Evolutionary conservation across 2,329 filamentous ascomycete species (phyloP).

Genomic region (Bisporella sp.): DNA sequence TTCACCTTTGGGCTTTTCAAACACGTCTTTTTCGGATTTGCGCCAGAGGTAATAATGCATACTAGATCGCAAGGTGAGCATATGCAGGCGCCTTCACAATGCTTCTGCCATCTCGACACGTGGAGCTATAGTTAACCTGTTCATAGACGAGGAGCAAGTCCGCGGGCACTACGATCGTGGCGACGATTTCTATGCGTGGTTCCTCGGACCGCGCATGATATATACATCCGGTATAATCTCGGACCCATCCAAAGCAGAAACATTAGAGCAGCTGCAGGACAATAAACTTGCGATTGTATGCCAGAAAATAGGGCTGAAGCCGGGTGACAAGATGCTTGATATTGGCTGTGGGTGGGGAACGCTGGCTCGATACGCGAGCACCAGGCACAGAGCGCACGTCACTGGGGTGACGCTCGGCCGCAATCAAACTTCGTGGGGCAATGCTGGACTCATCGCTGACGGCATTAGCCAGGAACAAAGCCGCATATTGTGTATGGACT

Average conservation of each 20-base stretch:
- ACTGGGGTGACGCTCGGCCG: conserved; percentile 67
- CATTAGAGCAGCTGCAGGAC: conserved; percentile 26
- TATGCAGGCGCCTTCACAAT: neutral
- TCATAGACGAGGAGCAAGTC: conserved; percentile 26
- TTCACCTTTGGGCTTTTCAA: conserved; percentile 27
- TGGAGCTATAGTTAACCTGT: neutral
- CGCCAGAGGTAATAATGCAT: conserved; percentile 24
- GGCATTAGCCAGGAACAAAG: conserved; percentile 58
- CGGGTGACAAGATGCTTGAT: conserved; percentile 56
- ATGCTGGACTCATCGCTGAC: conserved; percentile 53
- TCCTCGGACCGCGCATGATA: conserved; percentile 29
- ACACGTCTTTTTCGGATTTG: conserved; percentile 25
- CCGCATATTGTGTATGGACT: conserved; percentile 62
- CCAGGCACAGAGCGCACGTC: conserved; percentile 66
- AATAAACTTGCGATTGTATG: conserved; percentile 60
- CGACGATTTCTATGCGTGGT: conserved; percentile 29
- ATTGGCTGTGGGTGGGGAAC: conserved; percentile 66
- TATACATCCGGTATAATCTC: conserved; percentile 29
- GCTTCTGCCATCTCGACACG: neutral
- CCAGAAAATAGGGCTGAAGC: conserved; percentile 57
- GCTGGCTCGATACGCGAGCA: conserved; percentile 62
- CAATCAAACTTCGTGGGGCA: conserved; percentile 68
- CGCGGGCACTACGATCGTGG: conserved; percentile 28
- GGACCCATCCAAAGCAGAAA: conserved; percentile 23
- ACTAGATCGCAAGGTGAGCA: conserved; percentile 12